Percentiles rank a stretch among this genome's conserved stretches.
These are phyloP conservation scores for Pyrenophora seminiperda DNA, from an alignment of 2,329 filamentous ascomycete genomes.

Conservation along the genomic window DNA sequence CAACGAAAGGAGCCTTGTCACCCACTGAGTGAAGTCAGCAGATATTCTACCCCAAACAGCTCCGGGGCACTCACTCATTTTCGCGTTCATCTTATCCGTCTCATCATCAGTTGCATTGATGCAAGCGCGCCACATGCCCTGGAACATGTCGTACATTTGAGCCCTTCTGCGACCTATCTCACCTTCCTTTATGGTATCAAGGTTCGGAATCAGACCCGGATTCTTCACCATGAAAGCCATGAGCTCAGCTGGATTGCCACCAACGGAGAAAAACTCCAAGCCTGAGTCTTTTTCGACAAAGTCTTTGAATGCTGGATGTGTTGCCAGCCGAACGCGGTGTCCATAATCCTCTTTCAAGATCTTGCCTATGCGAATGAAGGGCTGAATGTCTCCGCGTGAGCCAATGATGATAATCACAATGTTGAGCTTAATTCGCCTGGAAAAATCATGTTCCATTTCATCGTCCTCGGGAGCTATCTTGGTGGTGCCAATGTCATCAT, in stretches of 20 bases:
- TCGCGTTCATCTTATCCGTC: conserved; percentile 61
- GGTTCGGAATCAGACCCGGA: conserved; percentile 73
- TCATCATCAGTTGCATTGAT: conserved; percentile 74
- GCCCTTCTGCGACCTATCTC: conserved; percentile 71
- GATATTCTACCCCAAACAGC: no score
- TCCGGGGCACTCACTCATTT: conserved; percentile 56
- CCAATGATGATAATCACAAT: conserved; percentile 86
- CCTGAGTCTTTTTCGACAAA: conserved; percentile 75
- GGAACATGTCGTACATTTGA: conserved; percentile 80
- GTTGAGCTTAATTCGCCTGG: conserved; percentile 63
- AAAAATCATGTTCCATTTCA: conserved; percentile 40
- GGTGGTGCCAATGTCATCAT: conserved; percentile 13
- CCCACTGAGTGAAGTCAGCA: conserved; percentile 54
- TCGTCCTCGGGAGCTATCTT: conserved; percentile 43
- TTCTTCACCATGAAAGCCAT: conserved; percentile 93
- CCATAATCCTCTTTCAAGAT: conserved; percentile 72
- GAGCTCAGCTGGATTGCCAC: conserved; percentile 77
- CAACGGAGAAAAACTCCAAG: conserved; percentile 80
- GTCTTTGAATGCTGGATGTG: conserved; percentile 76
- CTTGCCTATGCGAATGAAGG: conserved; percentile 76
- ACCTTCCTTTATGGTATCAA: conserved; percentile 73
- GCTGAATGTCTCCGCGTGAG: conserved; percentile 78
- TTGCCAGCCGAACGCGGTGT: conserved; percentile 77
- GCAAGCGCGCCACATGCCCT: conserved; percentile 81
- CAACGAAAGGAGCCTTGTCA: conserved; percentile 72